Base-by-base conservation (phyloP, 495 filamentous ascomycete species). In the Penicillium simplicissimum region DNA sequence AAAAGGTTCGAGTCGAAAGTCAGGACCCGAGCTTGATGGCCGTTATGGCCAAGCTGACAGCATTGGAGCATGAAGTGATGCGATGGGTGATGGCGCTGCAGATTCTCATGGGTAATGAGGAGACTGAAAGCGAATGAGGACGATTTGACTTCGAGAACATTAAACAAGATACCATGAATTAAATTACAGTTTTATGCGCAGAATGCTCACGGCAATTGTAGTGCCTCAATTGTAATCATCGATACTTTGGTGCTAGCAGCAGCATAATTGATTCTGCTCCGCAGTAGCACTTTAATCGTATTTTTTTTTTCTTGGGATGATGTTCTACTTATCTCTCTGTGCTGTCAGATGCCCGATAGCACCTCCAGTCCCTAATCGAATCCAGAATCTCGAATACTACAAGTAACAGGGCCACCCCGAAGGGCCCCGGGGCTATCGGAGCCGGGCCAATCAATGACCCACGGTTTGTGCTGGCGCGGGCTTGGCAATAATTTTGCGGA, bases 1-100 rank as follows among this genome's bases (percentile, higher is more conserved):
- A 98, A 67, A 96, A 97, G 73, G 84, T 98, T 10, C 83, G 86
- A 33, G 91, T 98, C 7, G 95, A 97, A 77, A 93, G 87, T 58
- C 90, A 93, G 57, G 95, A 98, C 70, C 96, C 95, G 34, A 91
- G 87, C 69, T 64, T 98, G 62, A 84, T 98, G 76, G 85, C 88
- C n/a, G 80, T 93, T 15, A 88, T 90, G 78, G 89, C 92, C 4
- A 98, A 98, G 76, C 73, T 98, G 74, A 87, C 82, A 31, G 91
- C 91, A 21, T 71, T 98, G 58, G 88, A 92, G 54, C 86, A 93
- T 68, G 85, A 85, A 56, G 80, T 97, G 10, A 79, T 73, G 56
- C 76, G 88, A 57, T 87, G 87, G 68, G 82, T 91, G 60, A 73
- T 82, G 65, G 88, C 88, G n/a, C 72, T 98, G 69, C 87, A 82